phyloP scores from a whole-genome alignment of 352 stramenopile species.

The Phytophthora lateralis region DNA sequence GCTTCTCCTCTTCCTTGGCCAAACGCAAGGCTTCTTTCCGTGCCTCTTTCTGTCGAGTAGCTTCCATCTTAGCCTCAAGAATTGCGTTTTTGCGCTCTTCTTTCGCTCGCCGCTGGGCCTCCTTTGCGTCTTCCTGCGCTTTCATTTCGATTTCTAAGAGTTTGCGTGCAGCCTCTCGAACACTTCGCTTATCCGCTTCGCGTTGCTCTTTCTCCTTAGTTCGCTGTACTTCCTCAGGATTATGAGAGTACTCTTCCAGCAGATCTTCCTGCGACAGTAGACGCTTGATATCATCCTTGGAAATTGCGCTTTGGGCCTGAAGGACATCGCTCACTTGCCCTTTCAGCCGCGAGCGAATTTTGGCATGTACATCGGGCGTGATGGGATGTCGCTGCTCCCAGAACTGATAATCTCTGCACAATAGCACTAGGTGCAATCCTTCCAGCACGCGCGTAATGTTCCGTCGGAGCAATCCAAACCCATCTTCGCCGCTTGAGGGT shows the following conservation, averaged over 20 bases:
- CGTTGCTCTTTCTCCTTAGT: constrained; percentile 56
- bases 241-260: constrained; percentile 46
- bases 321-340: constrained; percentile 63
- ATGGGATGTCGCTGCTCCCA: constrained; percentile 83
- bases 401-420: constrained; percentile 81
- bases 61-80: constrained; percentile 65
- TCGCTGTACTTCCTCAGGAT: constrained; percentile 49
- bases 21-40: constrained; percentile 62
- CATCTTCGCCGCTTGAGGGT: constrained; percentile 65
- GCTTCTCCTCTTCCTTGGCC: constrained; percentile 71
- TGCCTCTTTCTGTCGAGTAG: constrained; percentile 67
- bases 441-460: constrained; percentile 78
- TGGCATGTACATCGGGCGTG: constrained; percentile 59
- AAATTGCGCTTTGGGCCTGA: constrained; percentile 27
- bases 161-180: constrained; percentile 71
- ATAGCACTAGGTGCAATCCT: constrained; percentile 65
- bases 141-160: constrained; percentile 82
- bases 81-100: constrained; percentile 78
- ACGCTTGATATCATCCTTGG: constrained; percentile 52
- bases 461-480: constrained; percentile 78
- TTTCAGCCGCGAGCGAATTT: constrained; percentile 58
- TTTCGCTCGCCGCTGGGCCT: constrained; percentile 64
- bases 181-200: constrained; percentile 71
- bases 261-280: constrained; percentile 51
- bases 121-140: constrained; percentile 75